These are phyloP conservation scores for Jackrogersella minutella DNA, from an alignment of 495 filamentous ascomycete species.

Conservation along the genomic window DNA sequence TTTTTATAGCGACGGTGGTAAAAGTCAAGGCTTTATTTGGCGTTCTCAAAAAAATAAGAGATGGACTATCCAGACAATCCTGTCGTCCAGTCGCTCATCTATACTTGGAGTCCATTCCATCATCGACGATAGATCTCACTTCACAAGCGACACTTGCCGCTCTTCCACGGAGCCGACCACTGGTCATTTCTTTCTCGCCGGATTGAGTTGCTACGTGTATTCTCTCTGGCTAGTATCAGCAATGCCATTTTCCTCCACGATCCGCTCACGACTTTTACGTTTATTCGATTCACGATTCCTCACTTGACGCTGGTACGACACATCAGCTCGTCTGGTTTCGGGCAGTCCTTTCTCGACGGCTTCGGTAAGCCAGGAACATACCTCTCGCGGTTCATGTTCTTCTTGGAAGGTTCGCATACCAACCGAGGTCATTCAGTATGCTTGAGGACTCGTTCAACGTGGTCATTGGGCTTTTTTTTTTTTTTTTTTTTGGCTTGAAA, in stretches of 20 bases:
- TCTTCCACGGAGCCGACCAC: neutral
- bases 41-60: constrained; percentile 43
- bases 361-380: neutral
- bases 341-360: neutral
- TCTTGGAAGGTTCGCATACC: neutral
- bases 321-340: neutral
- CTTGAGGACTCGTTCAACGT: constrained; percentile 12
- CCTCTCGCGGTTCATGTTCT: neutral
- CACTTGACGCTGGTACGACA: constrained; percentile 16
- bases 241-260: constrained; percentile 15
- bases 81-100: constrained; percentile 31
- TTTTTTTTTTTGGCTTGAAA: constrained; percentile 15
- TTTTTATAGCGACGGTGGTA: constrained; percentile 43
- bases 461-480: constrained; percentile 15
- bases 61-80: constrained; percentile 21
- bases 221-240: neutral
- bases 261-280: constrained; percentile 38
- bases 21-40: constrained; percentile 40
- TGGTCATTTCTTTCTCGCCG: neutral
- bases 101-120: constrained; percentile 19
- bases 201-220: neutral
- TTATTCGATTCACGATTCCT: constrained; percentile 37
- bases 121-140: constrained; percentile 23
- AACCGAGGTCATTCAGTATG: constrained; percentile 11
- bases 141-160: neutral